Conservation (phyloP, 1,139 yeast species). For the Insectozyma bohioensis region DNA sequence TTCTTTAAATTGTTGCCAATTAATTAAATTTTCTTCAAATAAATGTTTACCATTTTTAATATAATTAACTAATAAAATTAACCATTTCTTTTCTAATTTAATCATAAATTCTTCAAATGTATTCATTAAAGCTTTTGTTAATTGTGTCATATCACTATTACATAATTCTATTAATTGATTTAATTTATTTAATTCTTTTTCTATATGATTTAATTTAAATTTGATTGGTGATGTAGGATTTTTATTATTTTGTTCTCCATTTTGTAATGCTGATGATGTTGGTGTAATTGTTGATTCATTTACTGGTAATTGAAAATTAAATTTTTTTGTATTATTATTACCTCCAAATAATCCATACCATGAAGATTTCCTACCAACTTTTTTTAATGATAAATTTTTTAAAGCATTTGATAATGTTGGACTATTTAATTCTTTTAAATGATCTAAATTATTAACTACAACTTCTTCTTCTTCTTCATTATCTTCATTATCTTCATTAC, state of each 20-base stretch:
- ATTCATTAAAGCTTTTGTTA: constrained; percentile 31
- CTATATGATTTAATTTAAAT: constrained; percentile 34
- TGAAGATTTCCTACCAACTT: constrained; percentile 33
- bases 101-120: constrained; percentile 34
- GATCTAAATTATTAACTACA: constrained; percentile 18
- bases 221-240: constrained; percentile 19
- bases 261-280: constrained; percentile 6
- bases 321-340: constrained; percentile 20
- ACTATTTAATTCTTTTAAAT: constrained; percentile 37
- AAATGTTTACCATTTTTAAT: constrained; percentile 37
- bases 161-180: constrained; percentile 42
- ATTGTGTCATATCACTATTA: constrained; percentile 34
- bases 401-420: constrained; percentile 44
- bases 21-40: constrained; percentile 37
- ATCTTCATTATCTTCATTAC: constrained; percentile 2
- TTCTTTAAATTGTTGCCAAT: constrained; percentile 38
- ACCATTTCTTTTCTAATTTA: constrained; percentile 44
- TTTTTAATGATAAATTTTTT: constrained; percentile 24
- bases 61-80: constrained; percentile 37
- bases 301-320: constrained; percentile 14
- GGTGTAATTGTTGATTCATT: constrained; percentile 6
- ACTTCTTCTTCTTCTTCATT: constrained; percentile 12
- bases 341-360: constrained; percentile 53
- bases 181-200: constrained; percentile 42
- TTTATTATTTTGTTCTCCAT: background rate